These are phyloP conservation scores for Calocera viscosa DNA, from an alignment of 768 basidiomycete genomes.

Conservation along the genomic window DNA sequence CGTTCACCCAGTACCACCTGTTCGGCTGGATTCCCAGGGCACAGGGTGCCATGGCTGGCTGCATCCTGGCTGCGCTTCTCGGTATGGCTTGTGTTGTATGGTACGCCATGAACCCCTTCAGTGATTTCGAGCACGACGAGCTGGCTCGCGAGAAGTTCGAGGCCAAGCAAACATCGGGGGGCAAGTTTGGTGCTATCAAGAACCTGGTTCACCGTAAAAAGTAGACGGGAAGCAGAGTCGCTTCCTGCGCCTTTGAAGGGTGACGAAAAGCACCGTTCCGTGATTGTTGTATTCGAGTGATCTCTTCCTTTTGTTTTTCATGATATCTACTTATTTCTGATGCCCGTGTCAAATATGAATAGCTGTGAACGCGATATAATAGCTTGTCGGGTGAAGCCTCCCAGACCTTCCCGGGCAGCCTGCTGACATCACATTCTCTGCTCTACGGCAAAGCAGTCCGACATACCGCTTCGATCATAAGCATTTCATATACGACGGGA, in stretches of 20 bases:
- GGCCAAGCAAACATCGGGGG: constrained; percentile 31
- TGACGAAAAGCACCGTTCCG: not conserved
- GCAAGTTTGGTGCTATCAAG: not conserved
- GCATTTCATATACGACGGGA: no score
- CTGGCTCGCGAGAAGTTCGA: constrained; percentile 48
- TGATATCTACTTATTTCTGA: no score
- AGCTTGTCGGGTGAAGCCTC: no score
- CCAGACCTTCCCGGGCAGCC: no score
- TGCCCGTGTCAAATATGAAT: no score
- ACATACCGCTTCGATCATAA: no score
- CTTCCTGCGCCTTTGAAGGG: not conserved
- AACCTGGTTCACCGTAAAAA: not conserved
- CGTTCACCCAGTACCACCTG: constrained; percentile 15
- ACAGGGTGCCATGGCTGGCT: constrained; percentile 35
- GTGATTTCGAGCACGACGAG: constrained; percentile 70
- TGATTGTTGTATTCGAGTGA: not conserved
- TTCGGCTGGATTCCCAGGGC: constrained; percentile 31
- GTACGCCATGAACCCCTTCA: constrained; percentile 63
- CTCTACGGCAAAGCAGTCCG: no score
- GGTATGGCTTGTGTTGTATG: constrained; percentile 75
- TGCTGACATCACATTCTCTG: no score
- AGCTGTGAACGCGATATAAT: no score
- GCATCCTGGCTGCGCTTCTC: constrained; percentile 67
- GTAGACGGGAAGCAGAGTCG: not conserved
- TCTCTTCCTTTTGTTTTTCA: no score